Evolutionary conservation across 331 rosid genomes (phyloP), one percentile per base, ranked within the genome.

Genomic region (Rhamnella rubrinervis): DNA sequence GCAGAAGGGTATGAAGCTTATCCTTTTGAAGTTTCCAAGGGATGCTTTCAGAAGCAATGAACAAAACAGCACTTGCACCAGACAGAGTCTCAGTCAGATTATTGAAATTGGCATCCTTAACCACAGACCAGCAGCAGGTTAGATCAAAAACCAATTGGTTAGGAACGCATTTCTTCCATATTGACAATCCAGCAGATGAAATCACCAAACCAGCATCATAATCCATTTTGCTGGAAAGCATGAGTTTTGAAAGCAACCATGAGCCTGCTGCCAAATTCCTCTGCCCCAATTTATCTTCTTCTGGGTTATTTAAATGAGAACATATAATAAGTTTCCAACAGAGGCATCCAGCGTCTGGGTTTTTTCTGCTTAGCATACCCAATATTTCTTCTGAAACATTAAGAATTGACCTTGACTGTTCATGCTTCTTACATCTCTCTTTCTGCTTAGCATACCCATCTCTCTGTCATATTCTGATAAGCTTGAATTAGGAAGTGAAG

Each of bases 201-300:
- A 83, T 31, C 64, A 89, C 58, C 63, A 83, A 78, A 80, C 70
- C 85, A 52, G 77, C 81, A 52, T 83, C 76, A 39, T 59, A 70
- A 28, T 76, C 78, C 28, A 41, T 39, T 41, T 76, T 49, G 19
- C 61, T 56, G 20, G 77, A 64, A 73, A 96, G 90, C 86, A 87
- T 85, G 81, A 91, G 76, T 83, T 95, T 95, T 31, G 97, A 89
- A 70, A 72, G 76, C 90, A 95, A 73, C 99, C 99, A 91, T n/a
- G 63, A 39, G 19, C 70, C 75, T 67, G 86, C 82, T 50, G 80
- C 63, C 21, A 50, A 59, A 76, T 63, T 61, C 53, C 69, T 52
- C 73, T 73, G 82, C 49, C 59, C 82, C 71, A 71, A 63, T 63
- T 66, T 76, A 75, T 73, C 77, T 52, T 47, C 81, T 62, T 61